Percentiles rank a stretch among this genome's conserved stretches.
Conservation (phyloP, 2,329 filamentous ascomycete genomes). For the Ophiocordyceps camponoti-leonardi region DNA sequence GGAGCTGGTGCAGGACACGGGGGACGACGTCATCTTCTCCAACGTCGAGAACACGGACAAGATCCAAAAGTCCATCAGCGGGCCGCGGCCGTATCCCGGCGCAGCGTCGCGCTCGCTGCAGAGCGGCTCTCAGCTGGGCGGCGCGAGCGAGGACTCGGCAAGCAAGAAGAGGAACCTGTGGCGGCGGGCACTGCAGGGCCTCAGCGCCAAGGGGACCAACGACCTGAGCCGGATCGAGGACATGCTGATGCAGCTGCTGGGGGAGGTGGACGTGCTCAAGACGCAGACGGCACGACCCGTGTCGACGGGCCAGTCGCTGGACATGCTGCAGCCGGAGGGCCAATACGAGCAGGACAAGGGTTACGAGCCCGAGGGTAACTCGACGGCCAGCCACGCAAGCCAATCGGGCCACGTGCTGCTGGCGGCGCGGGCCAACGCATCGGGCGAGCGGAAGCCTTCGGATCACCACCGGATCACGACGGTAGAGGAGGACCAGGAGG, state of each 20-base stretch:
- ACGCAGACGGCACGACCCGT: slow-evolving; percentile 29
- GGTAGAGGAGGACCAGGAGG: slow-evolving; percentile 64
- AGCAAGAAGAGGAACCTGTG: slow-evolving; percentile 89
- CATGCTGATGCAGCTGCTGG: slow-evolving; percentile 81
- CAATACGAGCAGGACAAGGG: slow-evolving; percentile 54
- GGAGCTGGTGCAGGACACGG: slow-evolving; percentile 70
- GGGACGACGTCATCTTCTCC: slow-evolving; percentile 71
- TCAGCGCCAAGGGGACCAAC: slow-evolving; percentile 73
- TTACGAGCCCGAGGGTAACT: slow-evolving; percentile 74
- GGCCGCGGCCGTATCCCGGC: slow-evolving; percentile 67
- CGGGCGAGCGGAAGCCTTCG: slow-evolving; percentile 39
- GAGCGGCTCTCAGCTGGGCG: slow-evolving; percentile 36
- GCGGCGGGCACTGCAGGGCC: slow-evolving; percentile 76
- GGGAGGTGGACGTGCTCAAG: slow-evolving; percentile 76
- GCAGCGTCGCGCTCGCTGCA: slow-evolving; percentile 43
- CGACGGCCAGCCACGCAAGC: slow-evolving; percentile 47
- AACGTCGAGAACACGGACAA: slow-evolving; percentile 79
- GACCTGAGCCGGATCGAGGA: slow-evolving; percentile 80
- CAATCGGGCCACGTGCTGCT: slow-evolving; percentile 63
- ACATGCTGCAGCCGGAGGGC: slow-evolving; percentile 44
- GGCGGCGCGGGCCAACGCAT: slow-evolving; percentile 30
- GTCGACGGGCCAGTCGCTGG: slow-evolving; percentile 39
- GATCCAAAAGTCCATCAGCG: slow-evolving; percentile 66
- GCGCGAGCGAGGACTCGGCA: slow-evolving; percentile 37
- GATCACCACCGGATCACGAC: slow-evolving; percentile 79